Base-by-base conservation (phyloP, 108 stramenopile genomes). In the Fragilaria crotonensis region DNA sequence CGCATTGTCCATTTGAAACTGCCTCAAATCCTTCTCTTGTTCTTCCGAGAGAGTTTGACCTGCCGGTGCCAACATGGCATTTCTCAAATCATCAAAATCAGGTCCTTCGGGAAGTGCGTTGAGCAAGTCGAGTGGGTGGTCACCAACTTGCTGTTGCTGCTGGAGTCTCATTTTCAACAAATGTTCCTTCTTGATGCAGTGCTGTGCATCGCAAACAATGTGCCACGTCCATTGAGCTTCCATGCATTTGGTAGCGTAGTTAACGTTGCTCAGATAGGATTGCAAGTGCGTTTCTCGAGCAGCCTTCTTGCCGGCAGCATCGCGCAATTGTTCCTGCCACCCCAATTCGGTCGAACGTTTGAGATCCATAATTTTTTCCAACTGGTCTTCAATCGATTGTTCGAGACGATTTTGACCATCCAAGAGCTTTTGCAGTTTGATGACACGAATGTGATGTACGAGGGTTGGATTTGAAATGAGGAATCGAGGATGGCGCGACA, bases 1-100 rank as follows among this genome's bases (percentile, higher is more conserved):
- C 1, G 78, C 69, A 44, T 70, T 74, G 44, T 74, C 72, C 5
- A 74, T 59, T 45, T 79, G 78, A 29, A 59, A 54, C 48, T 79
- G 48, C 5, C 70, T 65, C 2, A 74, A 7, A 25, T 70, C 67
- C n/a, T 63, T 31, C 19, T 57, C 54, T 45, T 68, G 29, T 11
- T 53, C 33, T 20, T 50, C 30, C 2, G 67, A 52, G 5, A 54
- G 26, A 53, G 45, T 57, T 18, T 63, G 56, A 9, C 48, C 45
- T 27, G 18, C 51, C 7, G 51, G 18, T 22, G 23, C 51, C 2
- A 23, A 18, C 18, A 23, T 23, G 1, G 51, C 51, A 18, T 52
- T 18, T n/a, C n/a, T n/a, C 9, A 52, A 2, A 5, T n/a, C n/a
- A 28, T 52, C n/a, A 28, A 52, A 52, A 26, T 52, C 51, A 3